Evolutionary conservation across 139 green algal genomes (phyloP), one percentile per base, ranked within the genome.

Genomic region (Chlamydomonas sphaeroides): DNA sequence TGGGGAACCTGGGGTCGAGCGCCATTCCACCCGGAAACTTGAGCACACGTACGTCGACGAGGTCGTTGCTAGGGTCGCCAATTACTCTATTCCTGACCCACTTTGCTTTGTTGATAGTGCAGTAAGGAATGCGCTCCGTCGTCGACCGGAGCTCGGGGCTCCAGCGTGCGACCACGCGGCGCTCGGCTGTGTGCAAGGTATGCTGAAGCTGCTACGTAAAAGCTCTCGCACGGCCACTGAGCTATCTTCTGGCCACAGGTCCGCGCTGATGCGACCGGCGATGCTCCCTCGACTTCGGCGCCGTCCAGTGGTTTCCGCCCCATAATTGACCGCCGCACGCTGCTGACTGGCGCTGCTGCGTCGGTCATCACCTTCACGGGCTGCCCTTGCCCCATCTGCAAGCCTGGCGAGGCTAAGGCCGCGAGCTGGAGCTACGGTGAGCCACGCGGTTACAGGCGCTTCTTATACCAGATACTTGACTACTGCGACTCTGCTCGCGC

Each of bases 371-470:
- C 77, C 0, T 67, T 84, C 17, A 35, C 59, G 5, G 77, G 77
- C 3, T 84, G 77, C 45, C 77, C 77, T 42, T 84, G 77, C 65
- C 48, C 77, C 5, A 17, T 84, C 1, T 84, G 77, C 65, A 84
- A 84, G 65, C 77, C 77, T 26, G 65, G 65, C 11, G 77, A 74
- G 26, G 77, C 77, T 5, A 74, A 84, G 42, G 77, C 77, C 11
- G 48, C 77, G 11, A 23, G 39, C 33, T 84, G 77, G 77, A 76
- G 35, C 65, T 84, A 84, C 42, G 77, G 77, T 84, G 35, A 36
- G 77, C 72, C 3, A 21, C 21, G 14, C 11, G 10, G 3, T 25
- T 11, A 36, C 10, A 11, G 10, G 1, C 21, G 30, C 6, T 25
- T 30, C 15, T 63, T 5, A 63, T 63, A 5, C 63, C 59, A 36